These are phyloP conservation scores for Fusarium aywerte DNA, from an alignment of 2,329 filamentous ascomycete genomes.

Conservation along the genomic window DNA sequence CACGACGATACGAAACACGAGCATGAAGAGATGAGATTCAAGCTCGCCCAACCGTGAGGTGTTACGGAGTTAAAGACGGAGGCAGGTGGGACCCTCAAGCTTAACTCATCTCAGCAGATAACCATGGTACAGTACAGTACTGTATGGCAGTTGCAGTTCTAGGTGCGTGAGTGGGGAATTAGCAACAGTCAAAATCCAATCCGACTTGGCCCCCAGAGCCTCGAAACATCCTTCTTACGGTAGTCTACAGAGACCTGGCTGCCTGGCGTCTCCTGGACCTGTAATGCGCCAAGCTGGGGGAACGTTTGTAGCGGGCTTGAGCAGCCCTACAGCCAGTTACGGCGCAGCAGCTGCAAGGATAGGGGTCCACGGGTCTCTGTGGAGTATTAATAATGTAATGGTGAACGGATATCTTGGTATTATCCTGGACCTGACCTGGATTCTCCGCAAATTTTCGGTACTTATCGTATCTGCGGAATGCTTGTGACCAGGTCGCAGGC, in stretches of 20 bases:
- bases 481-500: background rate
- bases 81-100: slow-evolving; percentile 25
- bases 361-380: slow-evolving; percentile 11
- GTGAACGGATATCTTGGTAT: background rate
- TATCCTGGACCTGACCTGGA: background rate
- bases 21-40: slow-evolving; percentile 19
- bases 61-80: slow-evolving; percentile 31
- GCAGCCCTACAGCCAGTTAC: slow-evolving; percentile 23
- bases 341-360: slow-evolving; percentile 14
- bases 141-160: background rate
- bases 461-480: background rate
- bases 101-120: slow-evolving; percentile 19
- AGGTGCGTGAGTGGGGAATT: background rate
- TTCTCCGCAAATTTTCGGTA: slow-evolving; percentile 2
- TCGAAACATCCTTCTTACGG: background rate
- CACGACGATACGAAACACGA: slow-evolving; percentile 22
- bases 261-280: slow-evolving; percentile 34
- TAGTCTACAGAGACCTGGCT: slow-evolving; percentile 28
- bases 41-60: slow-evolving; percentile 9
- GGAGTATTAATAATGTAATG: slow-evolving; percentile 15
- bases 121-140: background rate
- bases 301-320: slow-evolving; percentile 7
- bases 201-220: slow-evolving; percentile 11
- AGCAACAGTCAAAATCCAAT: slow-evolving; percentile 8
- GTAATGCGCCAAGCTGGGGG: background rate